Evolutionary conservation across 2,329 filamentous ascomycete genomes (phyloP), one percentile per base, ranked within the genome.

Genomic region (Metarhizium album): DNA sequence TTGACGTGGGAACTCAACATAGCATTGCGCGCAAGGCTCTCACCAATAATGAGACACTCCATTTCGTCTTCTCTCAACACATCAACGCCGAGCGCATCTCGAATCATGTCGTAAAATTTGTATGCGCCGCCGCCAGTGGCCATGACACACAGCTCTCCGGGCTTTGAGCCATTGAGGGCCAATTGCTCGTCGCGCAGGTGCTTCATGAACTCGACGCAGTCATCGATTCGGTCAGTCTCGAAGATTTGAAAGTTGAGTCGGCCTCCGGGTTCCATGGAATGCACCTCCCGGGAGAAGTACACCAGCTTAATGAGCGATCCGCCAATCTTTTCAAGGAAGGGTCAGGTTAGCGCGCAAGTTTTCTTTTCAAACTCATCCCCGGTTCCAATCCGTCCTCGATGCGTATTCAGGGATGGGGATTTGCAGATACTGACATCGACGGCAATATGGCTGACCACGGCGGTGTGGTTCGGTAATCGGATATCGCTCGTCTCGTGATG

Each of bases 31-130:
- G 13, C 7, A 16, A 11, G 24, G 20, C 3, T 7, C 74, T 57
- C 67, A 90, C 87, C 90, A 62, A 93, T 93, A 56, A 98, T 98
- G 52, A 98, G 72, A 64, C 93, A 98, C 67, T 95, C 90, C 93
- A 98, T 98, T 71, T 98, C 93, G 62, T 98, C 93, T 68, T 97
- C 93, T 42, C 90, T 78, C 60, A 90, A 74, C 20, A 98, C 90
- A 63, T 96, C 86, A 2, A 95, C 87, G 14, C 87, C 87, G 47
- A 98, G 72, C 4, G 84, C 82, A 55, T 91, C 80, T 63, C 83
- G 84, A 59, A 98, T 89, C 67, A 83, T 84, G 66, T 97, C 90
- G 67, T 97, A 96, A 70, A 87, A 98, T 67, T 97, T 96, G 75
- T 87, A 97, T 4, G 93, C 90, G 20, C 93, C 93, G 27, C 93